Evolutionary conservation across 129 eudicot genomes (phyloP).

Genomic region (Artemisia tridentata): DNA sequence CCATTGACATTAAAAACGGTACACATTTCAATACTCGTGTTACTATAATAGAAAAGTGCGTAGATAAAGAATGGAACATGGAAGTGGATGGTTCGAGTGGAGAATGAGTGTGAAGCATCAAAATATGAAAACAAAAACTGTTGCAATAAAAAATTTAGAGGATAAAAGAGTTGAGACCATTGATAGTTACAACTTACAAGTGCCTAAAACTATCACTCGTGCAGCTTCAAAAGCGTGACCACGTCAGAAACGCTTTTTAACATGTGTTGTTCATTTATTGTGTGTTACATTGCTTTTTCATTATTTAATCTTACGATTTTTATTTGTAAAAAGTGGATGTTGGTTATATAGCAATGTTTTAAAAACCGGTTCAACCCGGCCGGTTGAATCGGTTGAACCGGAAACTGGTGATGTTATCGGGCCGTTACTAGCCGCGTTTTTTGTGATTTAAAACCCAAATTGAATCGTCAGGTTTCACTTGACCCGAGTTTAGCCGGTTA

Average conservation of each 20-base stretch:
- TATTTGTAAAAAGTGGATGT: too few relatives aligned
- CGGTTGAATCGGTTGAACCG: too few relatives aligned
- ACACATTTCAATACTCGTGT: too few relatives aligned
- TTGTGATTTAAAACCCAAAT: too few relatives aligned
- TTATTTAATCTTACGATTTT: too few relatives aligned
- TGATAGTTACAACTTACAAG: background rate
- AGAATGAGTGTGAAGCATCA: constrained; percentile 1
- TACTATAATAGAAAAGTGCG: background rate
- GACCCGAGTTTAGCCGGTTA: too few relatives aligned
- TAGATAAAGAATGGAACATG: background rate
- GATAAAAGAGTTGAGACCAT: background rate
- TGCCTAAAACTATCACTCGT: constrained; percentile 3
- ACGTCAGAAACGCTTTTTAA: background rate
- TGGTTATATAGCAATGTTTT: too few relatives aligned
- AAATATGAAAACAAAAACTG: background rate
- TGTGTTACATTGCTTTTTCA: background rate
- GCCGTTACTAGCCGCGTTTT: too few relatives aligned
- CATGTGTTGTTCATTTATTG: background rate
- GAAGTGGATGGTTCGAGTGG: background rate
- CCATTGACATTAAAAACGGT: too few relatives aligned
- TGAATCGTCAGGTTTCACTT: too few relatives aligned
- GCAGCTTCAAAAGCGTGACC: background rate
- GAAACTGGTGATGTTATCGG: too few relatives aligned
- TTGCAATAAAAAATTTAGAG: constrained; percentile 4
- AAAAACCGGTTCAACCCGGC: too few relatives aligned